These are phyloP conservation scores for Pythium brassicae DNA, from an alignment of 352 stramenopile species.

Conservation along the genomic window DNA sequence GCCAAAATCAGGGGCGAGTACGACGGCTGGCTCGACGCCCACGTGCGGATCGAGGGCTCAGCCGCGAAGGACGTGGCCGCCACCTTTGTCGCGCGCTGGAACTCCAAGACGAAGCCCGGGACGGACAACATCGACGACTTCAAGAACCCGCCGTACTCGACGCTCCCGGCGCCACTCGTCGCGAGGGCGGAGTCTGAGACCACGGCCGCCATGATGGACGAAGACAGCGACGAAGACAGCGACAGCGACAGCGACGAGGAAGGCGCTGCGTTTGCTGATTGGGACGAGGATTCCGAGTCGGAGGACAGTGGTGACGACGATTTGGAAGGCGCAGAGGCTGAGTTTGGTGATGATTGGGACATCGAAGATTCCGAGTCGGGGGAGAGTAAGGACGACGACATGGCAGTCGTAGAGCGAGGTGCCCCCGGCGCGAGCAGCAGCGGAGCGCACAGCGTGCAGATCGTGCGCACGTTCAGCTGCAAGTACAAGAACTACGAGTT, in stretches of 20 bases:
- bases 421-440: constrained; percentile 2
- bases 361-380: too few species aligned
- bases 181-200: too few species aligned
- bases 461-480: constrained; percentile 60
- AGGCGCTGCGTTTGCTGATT: constrained; percentile 6
- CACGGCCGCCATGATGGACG: too few species aligned
- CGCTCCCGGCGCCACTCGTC: too few species aligned
- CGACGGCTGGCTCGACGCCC: constrained; percentile 52
- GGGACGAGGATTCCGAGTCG: not conserved
- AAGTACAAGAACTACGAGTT: constrained; percentile 47
- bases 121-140: constrained; percentile 38
- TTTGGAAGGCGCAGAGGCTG: too few species aligned
- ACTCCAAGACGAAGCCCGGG: constrained; percentile 27
- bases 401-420: too few species aligned
- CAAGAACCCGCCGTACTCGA: constrained; percentile 28
- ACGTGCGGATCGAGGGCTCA: constrained; percentile 37
- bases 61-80: constrained; percentile 42
- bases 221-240: constrained; percentile 9
- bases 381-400: too few species aligned
- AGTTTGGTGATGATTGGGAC: too few species aligned
- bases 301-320: constrained; percentile 13
- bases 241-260: constrained; percentile 11
- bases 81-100: constrained; percentile 59
- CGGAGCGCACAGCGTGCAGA: constrained; percentile 45
- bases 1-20: constrained; percentile 22